These are phyloP conservation scores for Eremothecium coryli DNA, from an alignment of 1,139 yeast genomes.

Conservation along the genomic window DNA sequence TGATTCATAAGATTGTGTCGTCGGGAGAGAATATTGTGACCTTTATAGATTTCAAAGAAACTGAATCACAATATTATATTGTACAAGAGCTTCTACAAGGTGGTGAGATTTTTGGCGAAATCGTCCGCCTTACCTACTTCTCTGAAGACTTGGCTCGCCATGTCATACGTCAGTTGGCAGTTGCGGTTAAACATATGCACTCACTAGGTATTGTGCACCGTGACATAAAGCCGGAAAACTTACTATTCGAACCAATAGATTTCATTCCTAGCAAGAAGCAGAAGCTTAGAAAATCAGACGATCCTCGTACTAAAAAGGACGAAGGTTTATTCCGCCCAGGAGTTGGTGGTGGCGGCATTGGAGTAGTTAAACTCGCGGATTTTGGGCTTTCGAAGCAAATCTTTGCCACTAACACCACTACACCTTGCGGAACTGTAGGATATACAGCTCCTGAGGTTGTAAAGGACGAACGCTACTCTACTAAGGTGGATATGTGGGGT, in stretches of 20 bases:
- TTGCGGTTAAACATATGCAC: slow-evolving; percentile 76
- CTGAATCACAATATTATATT: slow-evolving; percentile 60
- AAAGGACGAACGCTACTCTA: slow-evolving; percentile 73
- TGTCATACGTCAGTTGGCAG: slow-evolving; percentile 74
- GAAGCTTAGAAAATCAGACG: slow-evolving; percentile 63
- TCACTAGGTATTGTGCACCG: slow-evolving; percentile 84
- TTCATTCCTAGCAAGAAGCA: slow-evolving; percentile 43
- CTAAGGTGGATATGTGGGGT: slow-evolving; percentile 94
- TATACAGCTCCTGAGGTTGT: slow-evolving; percentile 95
- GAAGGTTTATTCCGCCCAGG: slow-evolving; percentile 77
- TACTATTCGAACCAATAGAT: slow-evolving; percentile 71
- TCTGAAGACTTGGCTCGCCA: slow-evolving; percentile 80
- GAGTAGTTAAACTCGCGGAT: slow-evolving; percentile 78
- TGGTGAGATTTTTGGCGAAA: slow-evolving; percentile 91
- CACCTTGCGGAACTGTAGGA: slow-evolving; percentile 87
- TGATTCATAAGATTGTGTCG: slow-evolving; percentile 37
- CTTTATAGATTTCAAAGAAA: slow-evolving; percentile 59
- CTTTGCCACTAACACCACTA: slow-evolving; percentile 57
- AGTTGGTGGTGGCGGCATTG: slow-evolving; percentile 86
- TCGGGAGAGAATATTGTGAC: slow-evolving; percentile 50
- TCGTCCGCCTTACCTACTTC: slow-evolving; percentile 83
- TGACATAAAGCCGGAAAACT: slow-evolving; percentile 91
- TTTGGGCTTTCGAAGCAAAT: slow-evolving; percentile 87
- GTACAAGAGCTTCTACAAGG: slow-evolving; percentile 82
- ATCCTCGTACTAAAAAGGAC: slow-evolving; percentile 57